A percentile compares a stretch with the other conserved stretches of the same genome.
Evolutionary conservation across 2,329 filamentous ascomycete species (phyloP).

Genomic region (Taxawa tesnikishii): DNA sequence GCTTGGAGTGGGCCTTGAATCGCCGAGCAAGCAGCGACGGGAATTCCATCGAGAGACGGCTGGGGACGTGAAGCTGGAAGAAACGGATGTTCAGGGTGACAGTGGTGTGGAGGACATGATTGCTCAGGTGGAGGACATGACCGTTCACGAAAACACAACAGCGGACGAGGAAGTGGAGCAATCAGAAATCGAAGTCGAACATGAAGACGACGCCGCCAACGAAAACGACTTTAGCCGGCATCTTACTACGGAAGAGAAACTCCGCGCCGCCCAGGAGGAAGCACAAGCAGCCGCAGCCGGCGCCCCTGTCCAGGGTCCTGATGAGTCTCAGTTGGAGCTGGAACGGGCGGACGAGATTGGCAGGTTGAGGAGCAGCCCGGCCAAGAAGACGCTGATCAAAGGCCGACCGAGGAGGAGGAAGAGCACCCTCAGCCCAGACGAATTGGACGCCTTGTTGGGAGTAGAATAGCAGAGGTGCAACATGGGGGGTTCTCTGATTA

Average conservation of each 20-base stretch:
- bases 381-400: constrained; percentile 35
- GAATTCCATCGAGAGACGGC: too few relatives aligned
- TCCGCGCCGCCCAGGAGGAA: constrained; percentile 29
- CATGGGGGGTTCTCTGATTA: too few relatives aligned
- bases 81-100: constrained; percentile 10
- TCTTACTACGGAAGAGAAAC: constrained; percentile 31
- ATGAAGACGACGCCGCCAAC: constrained; percentile 9
- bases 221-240: constrained; percentile 1
- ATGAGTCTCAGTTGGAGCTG: constrained; percentile 8
- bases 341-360: constrained; percentile 17
- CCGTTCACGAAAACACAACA: constrained; percentile 9
- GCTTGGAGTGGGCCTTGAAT: constrained; percentile 38
- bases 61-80: too few relatives aligned
- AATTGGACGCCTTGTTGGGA: constrained; percentile 48
- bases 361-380: constrained; percentile 16
- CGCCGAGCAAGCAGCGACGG: too few relatives aligned
- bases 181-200: constrained; percentile 16
- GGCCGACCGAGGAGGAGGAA: constrained; percentile 52
- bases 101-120: constrained; percentile 16
- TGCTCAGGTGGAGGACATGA: constrained; percentile 7
- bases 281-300: constrained; percentile 27
- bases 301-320: constrained; percentile 1
- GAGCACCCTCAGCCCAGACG: constrained; percentile 64
- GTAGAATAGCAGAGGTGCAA: constrained; percentile 5
- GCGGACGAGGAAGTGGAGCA: constrained; percentile 18